Percentiles rank a stretch among this genome's conserved stretches.
phyloP scores from a whole-genome alignment of 78 protist species.

The Dictyostelium citrinum region DNA sequence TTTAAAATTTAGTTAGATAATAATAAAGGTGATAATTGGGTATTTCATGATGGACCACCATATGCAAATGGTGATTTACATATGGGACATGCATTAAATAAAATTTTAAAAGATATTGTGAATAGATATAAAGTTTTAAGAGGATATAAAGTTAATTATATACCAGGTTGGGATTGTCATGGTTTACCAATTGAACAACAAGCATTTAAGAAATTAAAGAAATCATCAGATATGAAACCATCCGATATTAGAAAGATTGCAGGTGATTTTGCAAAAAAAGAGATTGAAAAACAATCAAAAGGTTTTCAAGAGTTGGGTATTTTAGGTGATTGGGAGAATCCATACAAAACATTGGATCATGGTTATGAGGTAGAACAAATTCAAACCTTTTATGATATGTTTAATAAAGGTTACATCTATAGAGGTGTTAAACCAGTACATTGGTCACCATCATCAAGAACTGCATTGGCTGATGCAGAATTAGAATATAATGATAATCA shows the following conservation, averaged over 20 bases:
- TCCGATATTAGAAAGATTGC: constrained; percentile 73
- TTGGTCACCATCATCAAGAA: constrained; percentile 94
- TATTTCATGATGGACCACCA: constrained; percentile 98
- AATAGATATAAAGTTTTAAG: constrained; percentile 78
- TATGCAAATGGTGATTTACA: constrained; percentile 95
- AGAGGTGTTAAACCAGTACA: constrained; percentile 92
- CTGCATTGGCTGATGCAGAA: constrained; percentile 98
- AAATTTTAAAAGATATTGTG: constrained; percentile 91
- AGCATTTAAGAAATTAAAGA: constrained; percentile 75
- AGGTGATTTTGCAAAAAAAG: constrained; percentile 68
- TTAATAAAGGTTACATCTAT: constrained; percentile 84
- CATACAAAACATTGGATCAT: constrained; percentile 86
- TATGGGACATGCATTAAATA: constrained; percentile 87
- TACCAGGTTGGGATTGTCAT: constrained; percentile 92
- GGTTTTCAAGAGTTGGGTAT: constrained; percentile 73
- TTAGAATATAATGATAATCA: constrained; percentile 92
- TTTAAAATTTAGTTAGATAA: background rate
- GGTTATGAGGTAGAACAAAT: constrained; percentile 90
- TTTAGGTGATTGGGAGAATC: constrained; percentile 90
- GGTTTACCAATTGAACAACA: constrained; percentile 97
- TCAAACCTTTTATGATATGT: constrained; percentile 84
- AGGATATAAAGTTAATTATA: constrained; percentile 76
- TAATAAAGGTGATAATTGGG: constrained; percentile 36
- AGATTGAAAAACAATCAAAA: constrained; percentile 52
- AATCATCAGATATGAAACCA: constrained; percentile 23